phyloP scores from a whole-genome alignment of 192 early-diverging fungal species.

The Martensiomyces pterosporus region DNA sequence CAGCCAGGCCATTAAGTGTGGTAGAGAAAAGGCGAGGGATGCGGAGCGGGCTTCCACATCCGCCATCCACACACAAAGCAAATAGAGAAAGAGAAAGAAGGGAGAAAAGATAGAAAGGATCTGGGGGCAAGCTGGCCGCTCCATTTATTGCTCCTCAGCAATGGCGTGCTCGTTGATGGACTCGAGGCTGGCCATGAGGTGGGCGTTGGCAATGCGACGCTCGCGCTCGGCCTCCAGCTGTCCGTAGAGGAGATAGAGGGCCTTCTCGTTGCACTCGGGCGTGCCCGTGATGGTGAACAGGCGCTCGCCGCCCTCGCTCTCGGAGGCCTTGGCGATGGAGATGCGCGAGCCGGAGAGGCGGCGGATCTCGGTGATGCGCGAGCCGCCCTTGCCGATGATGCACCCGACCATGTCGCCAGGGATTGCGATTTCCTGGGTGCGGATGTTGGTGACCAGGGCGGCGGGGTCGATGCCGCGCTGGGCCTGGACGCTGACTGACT shows the following conservation, averaged over 20 bases:
- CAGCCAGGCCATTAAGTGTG: no score
- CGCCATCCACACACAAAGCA: no score
- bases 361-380: conserved; percentile 78
- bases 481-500: conserved; percentile 49
- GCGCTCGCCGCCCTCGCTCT: conserved; percentile 76
- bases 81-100: neutral
- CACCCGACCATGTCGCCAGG: conserved; percentile 95
- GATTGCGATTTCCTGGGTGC: conserved; percentile 85
- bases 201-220: conserved; percentile 57
- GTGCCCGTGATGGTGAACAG: conserved; percentile 90
- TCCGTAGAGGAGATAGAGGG: conserved; percentile 85
- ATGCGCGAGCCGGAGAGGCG: conserved; percentile 79
- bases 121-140: neutral
- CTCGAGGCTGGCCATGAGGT: conserved; percentile 45
- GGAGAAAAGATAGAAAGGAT: neutral
- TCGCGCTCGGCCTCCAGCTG: conserved; percentile 87
- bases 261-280: conserved; percentile 82
- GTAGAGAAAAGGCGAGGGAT: no score
- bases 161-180: conserved; percentile 46
- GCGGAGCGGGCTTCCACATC: no score
- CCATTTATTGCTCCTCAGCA: conserved; percentile 18
- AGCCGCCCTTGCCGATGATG: conserved; percentile 93
- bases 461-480: conserved; percentile 43
- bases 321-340: conserved; percentile 80
- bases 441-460: conserved; percentile 52